Evolutionary conservation across 768 basidiomycete species (phyloP), one percentile per base, ranked within the genome.

Genomic region (Rhodotorula babjevae): DNA sequence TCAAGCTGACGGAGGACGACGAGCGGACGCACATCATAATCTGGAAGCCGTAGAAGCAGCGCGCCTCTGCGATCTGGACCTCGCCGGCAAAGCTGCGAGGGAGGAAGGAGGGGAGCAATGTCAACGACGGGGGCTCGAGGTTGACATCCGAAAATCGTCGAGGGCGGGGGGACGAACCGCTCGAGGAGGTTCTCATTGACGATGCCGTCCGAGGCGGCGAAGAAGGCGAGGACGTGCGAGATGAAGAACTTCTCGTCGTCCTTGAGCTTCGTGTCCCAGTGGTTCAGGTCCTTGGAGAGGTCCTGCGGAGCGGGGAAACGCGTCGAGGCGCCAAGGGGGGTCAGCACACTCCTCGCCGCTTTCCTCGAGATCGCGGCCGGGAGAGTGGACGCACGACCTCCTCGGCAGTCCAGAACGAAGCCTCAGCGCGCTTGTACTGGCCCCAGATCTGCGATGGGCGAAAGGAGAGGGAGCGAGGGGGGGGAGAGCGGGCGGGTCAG

Each of bases 41-140:
- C 80, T 96, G 93, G 83, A 94, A 95, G 29, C 93, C 93, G 78
- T 95, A 96, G 83, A 96, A 96, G 80, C 90, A 93, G 10, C 93
- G 89, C 10, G 92, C 93, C 81, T 96, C 93, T 7, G 93, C 89
- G 57, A 72, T 72, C 62, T 72, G 71, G 11, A 72, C 71, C 58
- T 72, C 71, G 14, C 50, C 52, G 1, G 67, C 71, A 31, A 72
- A 72, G 52, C 71, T 72, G 62, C 10, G 10, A 18, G 8, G 15
- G 23, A 47, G n/a, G n/a, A n/a, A n/a, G n/a, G 5, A 19, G 12
- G 47, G 18, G 36, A 11, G 27, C 1, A 7, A 60, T 31, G 66
- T 63, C 65, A 72, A 42, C 60, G 23, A 31, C 27, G n/a, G n/a
- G n/a, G n/a, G n/a, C n/a, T n/a, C 55, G 36, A 36, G 23, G 44